Conservation (phyloP, 2,329 filamentous ascomycete species). For the Nigrospora sphaerica region DNA sequence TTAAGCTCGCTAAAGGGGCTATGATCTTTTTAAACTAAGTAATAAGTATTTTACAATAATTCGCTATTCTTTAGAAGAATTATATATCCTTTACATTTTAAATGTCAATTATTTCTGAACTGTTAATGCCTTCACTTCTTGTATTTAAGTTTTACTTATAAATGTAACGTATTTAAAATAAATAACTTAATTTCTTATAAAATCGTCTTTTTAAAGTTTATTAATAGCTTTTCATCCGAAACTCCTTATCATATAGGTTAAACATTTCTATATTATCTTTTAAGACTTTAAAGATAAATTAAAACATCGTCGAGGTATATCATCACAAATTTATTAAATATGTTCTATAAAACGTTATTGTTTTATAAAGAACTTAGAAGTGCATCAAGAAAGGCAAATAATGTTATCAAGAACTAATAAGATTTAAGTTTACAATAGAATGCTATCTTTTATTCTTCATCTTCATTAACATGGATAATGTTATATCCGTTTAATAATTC, state of each 20-base stretch:
- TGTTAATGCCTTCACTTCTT: conserved; percentile 14
- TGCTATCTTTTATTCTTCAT: conserved; percentile 16
- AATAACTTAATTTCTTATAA: conserved; percentile 16
- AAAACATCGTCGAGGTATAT: conserved; percentile 13
- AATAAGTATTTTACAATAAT: conserved; percentile 24
- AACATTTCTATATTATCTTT: conserved; percentile 16
- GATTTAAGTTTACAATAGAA: conserved; percentile 14
- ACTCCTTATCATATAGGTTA: conserved; percentile 9
- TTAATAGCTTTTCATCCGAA: conserved; percentile 2
- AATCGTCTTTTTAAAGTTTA: conserved; percentile 21
- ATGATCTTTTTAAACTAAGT: too few species aligned
- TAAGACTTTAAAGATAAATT: conserved; percentile 15
- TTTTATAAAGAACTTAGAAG: conserved; percentile 6
- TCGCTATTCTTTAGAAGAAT: conserved; percentile 22
- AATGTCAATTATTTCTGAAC: conserved; percentile 14
- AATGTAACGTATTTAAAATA: conserved; percentile 22
- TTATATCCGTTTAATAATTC: conserved; percentile 7
- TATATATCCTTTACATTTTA: conserved; percentile 11
- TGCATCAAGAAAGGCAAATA: conserved; percentile 14
- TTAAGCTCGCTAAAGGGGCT: neutral
- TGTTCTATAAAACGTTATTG: conserved; percentile 5
- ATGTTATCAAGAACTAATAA: conserved; percentile 20
- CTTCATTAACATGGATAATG: conserved; percentile 8
- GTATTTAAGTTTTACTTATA: conserved; percentile 15
- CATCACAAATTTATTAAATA: neutral